These are phyloP conservation scores for Lipomyces spencermartinsiae DNA, from an alignment of 805 yeast genomes.

Conservation along the genomic window DNA sequence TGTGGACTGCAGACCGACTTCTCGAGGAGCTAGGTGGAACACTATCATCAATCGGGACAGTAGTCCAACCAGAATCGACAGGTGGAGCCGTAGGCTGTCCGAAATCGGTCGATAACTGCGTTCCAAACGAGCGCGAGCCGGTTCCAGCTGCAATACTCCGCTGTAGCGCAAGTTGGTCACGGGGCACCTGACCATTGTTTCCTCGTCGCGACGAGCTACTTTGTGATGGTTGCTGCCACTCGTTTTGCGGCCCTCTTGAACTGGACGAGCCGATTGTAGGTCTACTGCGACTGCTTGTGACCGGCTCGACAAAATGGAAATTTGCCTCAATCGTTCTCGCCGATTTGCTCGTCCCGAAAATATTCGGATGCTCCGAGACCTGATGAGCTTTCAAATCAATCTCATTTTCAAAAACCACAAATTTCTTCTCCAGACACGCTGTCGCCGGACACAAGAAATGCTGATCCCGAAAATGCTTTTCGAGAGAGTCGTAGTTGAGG, in stretches of 20 bases:
- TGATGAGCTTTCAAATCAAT: slow-evolving; percentile 87
- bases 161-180: slow-evolving; percentile 9
- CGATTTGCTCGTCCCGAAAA: slow-evolving; percentile 48
- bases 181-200: not conserved
- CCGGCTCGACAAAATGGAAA: slow-evolving; percentile 24
- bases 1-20: not conserved
- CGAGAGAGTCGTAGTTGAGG: slow-evolving; percentile 74
- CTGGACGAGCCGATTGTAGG: slow-evolving; percentile 12
- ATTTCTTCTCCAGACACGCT: slow-evolving; percentile 82
- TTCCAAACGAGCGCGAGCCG: slow-evolving; percentile 19
- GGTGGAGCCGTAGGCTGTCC: slow-evolving; percentile 12
- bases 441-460: slow-evolving; percentile 83
- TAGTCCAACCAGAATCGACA: slow-evolving; percentile 8
- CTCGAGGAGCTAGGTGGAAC: not conserved
- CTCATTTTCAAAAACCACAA: slow-evolving; percentile 89
- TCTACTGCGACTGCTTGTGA: slow-evolving; percentile 3
- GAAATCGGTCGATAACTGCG: slow-evolving; percentile 24
- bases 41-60: not conserved
- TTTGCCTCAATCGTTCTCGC: slow-evolving; percentile 32
- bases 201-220: not conserved
- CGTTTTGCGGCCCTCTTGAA: not conserved
- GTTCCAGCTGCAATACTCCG: not conserved
- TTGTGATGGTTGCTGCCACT: not conserved
- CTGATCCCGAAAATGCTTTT: slow-evolving; percentile 70
- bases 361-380: slow-evolving; percentile 76